Evolutionary conservation across 2,329 filamentous ascomycete species (phyloP), one percentile per base, ranked within the genome.

Genomic region (Hypoxylon sp.): DNA sequence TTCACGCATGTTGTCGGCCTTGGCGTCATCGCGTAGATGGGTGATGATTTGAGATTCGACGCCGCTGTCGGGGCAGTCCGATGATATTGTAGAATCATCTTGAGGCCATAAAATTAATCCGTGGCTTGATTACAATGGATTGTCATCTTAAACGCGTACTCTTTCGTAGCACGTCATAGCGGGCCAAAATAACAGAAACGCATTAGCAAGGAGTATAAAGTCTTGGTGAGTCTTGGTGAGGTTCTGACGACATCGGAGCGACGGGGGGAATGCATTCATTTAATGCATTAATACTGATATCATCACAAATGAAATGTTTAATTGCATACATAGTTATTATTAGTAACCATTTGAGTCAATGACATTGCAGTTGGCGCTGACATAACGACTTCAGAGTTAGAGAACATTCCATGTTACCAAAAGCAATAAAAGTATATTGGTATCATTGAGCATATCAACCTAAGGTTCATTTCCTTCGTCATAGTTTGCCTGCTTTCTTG

Each of bases 401-500:
- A 6, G 6, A 25, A 25, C 23, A 25, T 3, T 25, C 3, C 4
- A 25, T 5, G 28, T 30, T 30, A 30, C 6, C 13, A 36, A 36
- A 36, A 36, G 34, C 1, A 6, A 36, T 14, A 14, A 6, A 5
- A 10, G 38, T 43, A 43, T 17, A 43, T 17, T 19, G 38, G 17
- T 19, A 43, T 19, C 1, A 17, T 21, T 10, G 17, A 11, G 14
- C 4, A 21, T 43, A 43, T 21, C 1, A 11, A 11, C 2, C 6
- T 9, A n/a, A n/a, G n/a, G n/a, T 4, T 21, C 4, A 4, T 5
- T 10, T 17, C 49, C n/a, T 23, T n/a, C 19, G 25, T 59, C 11
- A 53, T 3, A 62, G 32, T n/a, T 64, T 69, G 17, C 9, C 52
- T 13, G 66, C 65, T 68, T 73, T 76, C 45, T 69, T 68, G 68